Evolutionary conservation across 331 rosid species (phyloP), one percentile per base, ranked within the genome.

Genomic region (Quercus lobata): DNA sequence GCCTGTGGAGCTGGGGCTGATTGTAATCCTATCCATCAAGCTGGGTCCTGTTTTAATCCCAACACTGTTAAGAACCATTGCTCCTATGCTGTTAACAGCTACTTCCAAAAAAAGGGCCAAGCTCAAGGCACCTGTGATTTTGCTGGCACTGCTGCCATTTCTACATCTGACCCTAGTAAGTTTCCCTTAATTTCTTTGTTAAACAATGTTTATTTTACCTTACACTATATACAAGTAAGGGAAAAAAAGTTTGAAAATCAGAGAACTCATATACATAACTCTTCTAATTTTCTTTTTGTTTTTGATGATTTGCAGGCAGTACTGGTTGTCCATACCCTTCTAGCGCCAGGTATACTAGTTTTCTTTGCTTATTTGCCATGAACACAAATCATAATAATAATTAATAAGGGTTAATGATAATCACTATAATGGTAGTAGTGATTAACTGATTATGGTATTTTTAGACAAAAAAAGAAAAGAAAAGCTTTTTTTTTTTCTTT

Each of bases 1-100:
- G 98, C 98, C 15, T 93, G 98, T 81, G 98, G 98, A 72, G 92
- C 95, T 21, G 98, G 98, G 5, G 98, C 94, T 68, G 98, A 93
- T 69, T 93, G 98, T 55, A 81, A 78, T 88, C 88, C 98, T n/a
- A 78, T 90, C 56, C 90, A 82, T 57, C 77, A 24, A 73, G 77
- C 57, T 18, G 97, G 84, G 0, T 83, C 71, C 17, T 93, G 98
- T 71, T 93, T 63, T 78, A 79, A 85, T 49, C 98, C 98, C 7
- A 89, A 90, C 90, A 78, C 84, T 12, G 87, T 93, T 1, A 90
- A 79, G 84, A 84, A 91, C 57, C 98, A 93, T 76, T 93, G 98
- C 55, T 85, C 44, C 83, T 93, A 80, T 46, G 98, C 98, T 34
- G 91, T 91, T 2, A 93, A 93, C 75, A 91, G 98, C 89, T 93